Percentiles rank a stretch among this genome's conserved stretches.
These are phyloP conservation scores for Sanghuangporus baumii DNA, from an alignment of 1,284 basidiomycete genomes.

Conservation along the genomic window DNA sequence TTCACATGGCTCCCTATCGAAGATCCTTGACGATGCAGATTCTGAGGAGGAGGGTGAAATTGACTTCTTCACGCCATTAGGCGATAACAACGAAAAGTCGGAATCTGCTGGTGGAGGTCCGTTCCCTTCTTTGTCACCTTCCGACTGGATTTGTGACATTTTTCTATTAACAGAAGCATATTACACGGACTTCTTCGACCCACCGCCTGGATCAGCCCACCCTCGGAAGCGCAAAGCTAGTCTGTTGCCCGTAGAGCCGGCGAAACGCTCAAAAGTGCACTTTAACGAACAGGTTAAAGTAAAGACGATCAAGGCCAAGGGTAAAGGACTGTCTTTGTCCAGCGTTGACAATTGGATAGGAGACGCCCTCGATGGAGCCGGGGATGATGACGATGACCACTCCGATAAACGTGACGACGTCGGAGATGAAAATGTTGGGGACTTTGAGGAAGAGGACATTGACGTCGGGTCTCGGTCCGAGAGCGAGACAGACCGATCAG, in stretches of 20 bases:
- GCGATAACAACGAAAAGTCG: slow-evolving; percentile 31
- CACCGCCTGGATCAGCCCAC: slow-evolving; percentile 33
- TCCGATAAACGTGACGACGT: slow-evolving; percentile 21
- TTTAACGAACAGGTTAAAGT: slow-evolving; percentile 81
- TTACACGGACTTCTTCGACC: slow-evolving; percentile 73
- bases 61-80: slow-evolving; percentile 68
- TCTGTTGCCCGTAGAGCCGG: slow-evolving; percentile 4
- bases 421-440: not conserved
- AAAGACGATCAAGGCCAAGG: slow-evolving; percentile 67
- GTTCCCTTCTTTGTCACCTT: slow-evolving; percentile 15
- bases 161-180: slow-evolving; percentile 40
- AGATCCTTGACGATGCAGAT: slow-evolving; percentile 49
- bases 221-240: slow-evolving; percentile 21
- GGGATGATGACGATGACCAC: slow-evolving; percentile 29
- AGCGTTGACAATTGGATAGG: slow-evolving; percentile 28
- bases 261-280: slow-evolving; percentile 46
- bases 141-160: not conserved
- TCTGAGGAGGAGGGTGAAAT: slow-evolving; percentile 40
- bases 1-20: slow-evolving; percentile 57
- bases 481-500: slow-evolving; percentile 20
- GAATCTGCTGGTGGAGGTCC: slow-evolving; percentile 36
- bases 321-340: slow-evolving; percentile 50
- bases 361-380: slow-evolving; percentile 34
- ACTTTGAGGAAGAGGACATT: slow-evolving; percentile 20
- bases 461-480: slow-evolving; percentile 22